Evolutionary conservation across 169 alveolate genomes (phyloP).

Genomic region (Cryptosporidium tyzzeri): DNA sequence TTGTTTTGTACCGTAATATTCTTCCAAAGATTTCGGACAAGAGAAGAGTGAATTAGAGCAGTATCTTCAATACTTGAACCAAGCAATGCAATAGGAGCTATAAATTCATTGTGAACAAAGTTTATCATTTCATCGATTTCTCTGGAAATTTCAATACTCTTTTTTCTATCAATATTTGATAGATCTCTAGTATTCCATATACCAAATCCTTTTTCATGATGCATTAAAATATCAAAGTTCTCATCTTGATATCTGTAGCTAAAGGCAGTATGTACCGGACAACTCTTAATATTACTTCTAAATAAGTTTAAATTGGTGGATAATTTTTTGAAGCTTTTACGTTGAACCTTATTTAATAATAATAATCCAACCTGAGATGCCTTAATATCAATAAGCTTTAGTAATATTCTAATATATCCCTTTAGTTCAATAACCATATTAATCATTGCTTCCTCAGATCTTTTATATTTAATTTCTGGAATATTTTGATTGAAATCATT

Average conservation of each 20-base stretch:
- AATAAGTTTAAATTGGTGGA: slow-evolving; percentile 23
- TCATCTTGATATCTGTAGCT: slow-evolving; percentile 54
- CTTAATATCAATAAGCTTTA: slow-evolving; percentile 56
- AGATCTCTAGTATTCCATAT: slow-evolving; percentile 48
- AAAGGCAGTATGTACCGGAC: slow-evolving; percentile 71
- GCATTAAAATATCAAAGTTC: slow-evolving; percentile 62
- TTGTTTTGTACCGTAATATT: slow-evolving; percentile 32
- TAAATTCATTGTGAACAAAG: slow-evolving; percentile 56
- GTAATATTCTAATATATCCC: slow-evolving; percentile 45
- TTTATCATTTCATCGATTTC: slow-evolving; percentile 37
- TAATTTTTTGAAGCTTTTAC: slow-evolving; percentile 4
- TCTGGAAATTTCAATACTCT: slow-evolving; percentile 6
- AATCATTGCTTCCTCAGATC: slow-evolving; percentile 63
- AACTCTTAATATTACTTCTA: slow-evolving; percentile 25
- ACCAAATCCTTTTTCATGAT: slow-evolving; percentile 73
- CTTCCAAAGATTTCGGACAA: slow-evolving; percentile 41
- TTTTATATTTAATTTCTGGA: slow-evolving; percentile 47
- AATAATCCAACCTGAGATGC: slow-evolving; percentile 66
- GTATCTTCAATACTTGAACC: slow-evolving; percentile 58
- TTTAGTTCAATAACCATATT: slow-evolving; percentile 62
- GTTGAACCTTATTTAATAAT: slow-evolving; percentile 48
- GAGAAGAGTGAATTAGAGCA: slow-evolving; percentile 31
- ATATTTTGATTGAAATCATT: neutral
- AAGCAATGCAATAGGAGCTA: slow-evolving; percentile 50
- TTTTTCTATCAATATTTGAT: neutral